Base-by-base conservation (phyloP, 1,139 yeast species). In the Suhomyces bolitotheri region DNA sequence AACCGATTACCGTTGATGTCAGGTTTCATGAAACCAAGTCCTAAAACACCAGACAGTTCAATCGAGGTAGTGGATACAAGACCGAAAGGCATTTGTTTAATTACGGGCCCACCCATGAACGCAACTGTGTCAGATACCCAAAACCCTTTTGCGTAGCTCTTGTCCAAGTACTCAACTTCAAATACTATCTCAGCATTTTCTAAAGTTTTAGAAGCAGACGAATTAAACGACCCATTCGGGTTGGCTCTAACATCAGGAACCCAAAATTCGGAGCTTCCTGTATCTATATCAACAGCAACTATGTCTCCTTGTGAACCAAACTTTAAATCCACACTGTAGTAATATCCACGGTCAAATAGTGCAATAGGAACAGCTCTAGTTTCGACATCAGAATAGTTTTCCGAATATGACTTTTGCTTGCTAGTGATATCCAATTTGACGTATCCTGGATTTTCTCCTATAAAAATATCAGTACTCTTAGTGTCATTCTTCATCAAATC, bases 221-320 rank as follows among this genome's bases (percentile, higher is more conserved):
- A 31, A 11, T 38, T 27, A 16, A 34, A 40, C 13, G 36, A 31
- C 16, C 33, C 27, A 12, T 34, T 33, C 3, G 15, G 9, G 4
- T 21, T 27, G 11, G 30, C 11, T 11, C 10, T 4, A 22, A 13
- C 2, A 16, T 35, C 34, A 16, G 31, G 31, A 11, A 35, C 34
- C 59, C 59, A 54, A 37, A 53, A 44, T 31, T 54, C 58, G 14
- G 56, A 46, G 26, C 51, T 45, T 11, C 58, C 57, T 5, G 57
- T 51, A 34, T 52, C 56, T 20, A 54, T 34, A 23, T 38, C 45
- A 7, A 42, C 49, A 12, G 27, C 24, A 14, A 41, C 17, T 19
- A 25, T 12, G 20, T 43, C 42, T 15, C 25, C 28, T 21, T 41
- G 27, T 8, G 47, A 41, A 8, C 47, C 45, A 10, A 45, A 26